Evolutionary conservation across 139 green algal species (phyloP).

Genomic region (Ettlia oleoabundans): DNA sequence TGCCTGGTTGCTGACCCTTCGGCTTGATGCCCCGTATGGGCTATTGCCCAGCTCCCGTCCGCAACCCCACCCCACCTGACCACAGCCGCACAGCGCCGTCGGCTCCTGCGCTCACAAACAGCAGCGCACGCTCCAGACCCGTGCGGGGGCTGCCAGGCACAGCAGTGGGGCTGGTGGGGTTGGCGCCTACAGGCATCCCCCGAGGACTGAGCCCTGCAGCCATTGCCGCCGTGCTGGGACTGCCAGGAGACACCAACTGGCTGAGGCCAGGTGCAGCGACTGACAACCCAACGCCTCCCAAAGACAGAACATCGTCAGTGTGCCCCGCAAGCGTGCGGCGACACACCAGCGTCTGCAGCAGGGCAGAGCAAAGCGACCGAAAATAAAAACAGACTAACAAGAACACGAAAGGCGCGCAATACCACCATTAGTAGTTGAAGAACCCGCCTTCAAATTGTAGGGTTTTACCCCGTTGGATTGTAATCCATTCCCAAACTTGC

Average conservation of each 20-base stretch:
- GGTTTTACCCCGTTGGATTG: too few relatives aligned
- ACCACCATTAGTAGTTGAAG: too few relatives aligned
- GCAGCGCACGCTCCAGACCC: constrained; percentile 27
- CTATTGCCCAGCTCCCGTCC: too few relatives aligned
- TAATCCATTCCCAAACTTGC: too few relatives aligned
- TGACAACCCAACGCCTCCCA: constrained; percentile 43
- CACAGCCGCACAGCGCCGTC: constrained; percentile 87
- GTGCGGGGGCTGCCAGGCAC: neutral
- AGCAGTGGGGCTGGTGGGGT: neutral
- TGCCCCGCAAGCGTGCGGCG: constrained; percentile 84
- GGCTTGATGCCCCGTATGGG: too few relatives aligned
- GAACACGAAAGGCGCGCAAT: too few relatives aligned
- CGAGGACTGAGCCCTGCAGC: constrained; percentile 5
- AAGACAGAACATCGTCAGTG: constrained; percentile 79
- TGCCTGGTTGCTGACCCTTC: too few relatives aligned
- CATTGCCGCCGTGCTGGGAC: constrained; percentile 1
- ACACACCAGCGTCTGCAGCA: constrained; percentile 88
- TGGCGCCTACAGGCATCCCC: neutral
- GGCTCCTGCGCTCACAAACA: constrained; percentile 76
- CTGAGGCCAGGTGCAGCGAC: neutral
- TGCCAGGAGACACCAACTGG: constrained; percentile 6
- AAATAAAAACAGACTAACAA: too few relatives aligned
- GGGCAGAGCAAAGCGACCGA: too few relatives aligned
- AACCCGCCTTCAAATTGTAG: too few relatives aligned
- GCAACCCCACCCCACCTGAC: constrained; percentile 32